A percentile compares a stretch with the other conserved stretches of the same genome.
These are phyloP conservation scores for Neurospora sp. DNA, from an alignment of 495 filamentous ascomycete genomes.

Conservation along the genomic window DNA sequence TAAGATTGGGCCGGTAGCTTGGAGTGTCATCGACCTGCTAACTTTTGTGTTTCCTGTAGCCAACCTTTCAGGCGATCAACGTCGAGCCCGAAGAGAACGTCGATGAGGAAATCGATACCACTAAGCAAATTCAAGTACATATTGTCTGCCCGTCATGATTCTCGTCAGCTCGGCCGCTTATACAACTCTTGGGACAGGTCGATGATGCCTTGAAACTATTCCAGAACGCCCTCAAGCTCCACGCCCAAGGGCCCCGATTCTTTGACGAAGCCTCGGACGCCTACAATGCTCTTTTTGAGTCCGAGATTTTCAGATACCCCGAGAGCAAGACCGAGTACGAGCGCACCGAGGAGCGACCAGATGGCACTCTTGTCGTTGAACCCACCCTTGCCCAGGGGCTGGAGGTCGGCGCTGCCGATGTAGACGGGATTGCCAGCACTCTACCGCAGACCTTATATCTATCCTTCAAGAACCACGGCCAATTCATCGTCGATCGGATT, in stretches of 20 bases:
- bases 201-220: conserved; percentile 96
- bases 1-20: not conserved
- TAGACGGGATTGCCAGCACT: conserved; percentile 66
- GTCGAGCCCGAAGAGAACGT: conserved; percentile 82
- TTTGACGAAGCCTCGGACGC: conserved; percentile 71
- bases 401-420: conserved; percentile 32
- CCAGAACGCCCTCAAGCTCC: conserved; percentile 81
- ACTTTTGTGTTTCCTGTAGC: conserved; percentile 19
- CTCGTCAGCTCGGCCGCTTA: not conserved
- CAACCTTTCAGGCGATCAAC: conserved; percentile 74
- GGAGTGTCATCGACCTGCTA: not conserved
- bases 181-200: conserved; percentile 40
- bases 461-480: conserved; percentile 88
- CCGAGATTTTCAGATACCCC: conserved; percentile 86
- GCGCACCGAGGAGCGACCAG: conserved; percentile 51
- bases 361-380: conserved; percentile 29
- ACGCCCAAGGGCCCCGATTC: conserved; percentile 70
- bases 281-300: conserved; percentile 75
- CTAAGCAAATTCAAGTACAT: conserved; percentile 69
- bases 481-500: conserved; percentile 73
- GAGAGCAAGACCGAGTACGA: conserved; percentile 73
- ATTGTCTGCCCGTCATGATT: not conserved
- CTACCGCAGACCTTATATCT: conserved; percentile 85
- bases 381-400: conserved; percentile 27
- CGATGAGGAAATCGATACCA: conserved; percentile 89